These are phyloP conservation scores for Aspergillus novoparasiticus DNA, from an alignment of 2,329 filamentous ascomycete genomes.

Conservation along the genomic window DNA sequence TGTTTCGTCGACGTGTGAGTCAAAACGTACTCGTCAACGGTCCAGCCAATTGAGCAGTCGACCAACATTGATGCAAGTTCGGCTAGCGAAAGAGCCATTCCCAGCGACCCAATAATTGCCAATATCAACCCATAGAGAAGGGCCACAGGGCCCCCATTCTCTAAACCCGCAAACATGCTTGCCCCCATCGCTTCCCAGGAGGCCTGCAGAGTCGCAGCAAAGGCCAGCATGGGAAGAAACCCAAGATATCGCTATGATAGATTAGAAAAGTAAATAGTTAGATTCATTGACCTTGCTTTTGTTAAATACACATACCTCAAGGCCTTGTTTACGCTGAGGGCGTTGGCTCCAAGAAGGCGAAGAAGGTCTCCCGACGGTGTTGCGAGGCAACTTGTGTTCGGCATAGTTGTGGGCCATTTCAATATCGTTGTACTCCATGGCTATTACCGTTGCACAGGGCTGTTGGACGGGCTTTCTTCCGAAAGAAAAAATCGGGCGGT, in stretches of 20 bases:
- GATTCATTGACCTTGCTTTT: no score
- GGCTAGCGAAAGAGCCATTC: neutral
- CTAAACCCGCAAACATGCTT: neutral
- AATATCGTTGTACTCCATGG: neutral
- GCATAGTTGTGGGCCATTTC: neutral
- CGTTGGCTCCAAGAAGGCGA: neutral
- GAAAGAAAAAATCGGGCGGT: no score
- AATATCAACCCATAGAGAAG: neutral
- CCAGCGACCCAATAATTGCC: neutral
- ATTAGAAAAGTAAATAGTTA: no score
- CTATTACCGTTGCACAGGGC: neutral
- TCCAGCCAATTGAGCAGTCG: no score
- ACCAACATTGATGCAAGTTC: neutral
- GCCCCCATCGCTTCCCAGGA: neutral
- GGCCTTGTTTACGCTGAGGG: neutral
- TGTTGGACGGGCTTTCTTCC: neutral
- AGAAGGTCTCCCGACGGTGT: neutral
- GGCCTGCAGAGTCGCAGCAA: neutral
- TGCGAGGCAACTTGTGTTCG: neutral
- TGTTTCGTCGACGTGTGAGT: neutral
- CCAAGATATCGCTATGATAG: no score
- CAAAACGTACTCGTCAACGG: neutral
- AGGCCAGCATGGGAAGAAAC: neutral
- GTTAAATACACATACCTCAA: neutral
- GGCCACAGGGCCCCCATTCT: neutral